These are phyloP conservation scores for Suillus decipiens DNA, from an alignment of 768 basidiomycete species.

Conservation along the genomic window DNA sequence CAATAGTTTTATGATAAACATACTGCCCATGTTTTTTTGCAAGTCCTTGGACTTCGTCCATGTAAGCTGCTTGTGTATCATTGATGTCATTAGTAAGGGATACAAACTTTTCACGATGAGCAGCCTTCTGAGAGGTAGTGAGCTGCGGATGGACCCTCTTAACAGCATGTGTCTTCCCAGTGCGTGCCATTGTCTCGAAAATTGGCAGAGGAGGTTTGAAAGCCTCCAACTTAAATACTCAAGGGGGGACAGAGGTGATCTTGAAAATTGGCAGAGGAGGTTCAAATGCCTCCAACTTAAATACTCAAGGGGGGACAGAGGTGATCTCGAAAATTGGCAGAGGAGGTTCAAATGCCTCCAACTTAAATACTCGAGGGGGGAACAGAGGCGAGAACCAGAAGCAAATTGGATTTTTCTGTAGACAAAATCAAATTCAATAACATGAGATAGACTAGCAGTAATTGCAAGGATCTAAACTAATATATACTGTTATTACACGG, in stretches of 20 bases:
- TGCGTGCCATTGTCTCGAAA: neutral
- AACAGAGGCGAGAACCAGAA: neutral
- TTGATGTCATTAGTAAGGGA: conserved; percentile 5
- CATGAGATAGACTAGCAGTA: neutral
- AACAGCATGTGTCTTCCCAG: neutral
- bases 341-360: neutral
- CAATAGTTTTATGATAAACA: neutral
- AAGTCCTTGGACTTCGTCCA: neutral
- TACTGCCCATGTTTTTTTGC: conserved; percentile 3
- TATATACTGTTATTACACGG: neutral
- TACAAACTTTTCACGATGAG: neutral
- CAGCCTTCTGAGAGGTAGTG: neutral
- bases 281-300: neutral
- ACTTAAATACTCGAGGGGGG: neutral
- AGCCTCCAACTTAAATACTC: neutral
- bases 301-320: neutral
- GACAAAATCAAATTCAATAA: neutral
- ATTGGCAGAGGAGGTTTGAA: neutral
- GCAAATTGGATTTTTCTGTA: neutral
- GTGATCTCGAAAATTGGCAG: neutral
- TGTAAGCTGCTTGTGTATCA: neutral
- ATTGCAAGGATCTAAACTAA: neutral
- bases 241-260: neutral
- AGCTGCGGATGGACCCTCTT: neutral
- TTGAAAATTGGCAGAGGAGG: neutral